Evolutionary conservation across 768 basidiomycete genomes (phyloP).

Genomic region (Podaxis carcinomalis): DNA sequence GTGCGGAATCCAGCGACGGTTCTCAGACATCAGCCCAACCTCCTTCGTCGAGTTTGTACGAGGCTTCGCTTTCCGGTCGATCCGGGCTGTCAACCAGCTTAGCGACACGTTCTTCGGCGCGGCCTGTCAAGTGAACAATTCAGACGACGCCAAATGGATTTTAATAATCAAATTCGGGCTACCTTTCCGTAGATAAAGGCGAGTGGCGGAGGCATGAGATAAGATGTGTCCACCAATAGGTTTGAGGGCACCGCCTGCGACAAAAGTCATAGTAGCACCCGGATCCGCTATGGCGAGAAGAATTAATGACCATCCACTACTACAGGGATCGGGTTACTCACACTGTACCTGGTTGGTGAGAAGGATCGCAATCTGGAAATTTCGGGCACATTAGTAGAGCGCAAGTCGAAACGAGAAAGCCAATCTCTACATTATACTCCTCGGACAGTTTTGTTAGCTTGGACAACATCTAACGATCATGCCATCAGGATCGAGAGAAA

Average conservation of each 20-base stretch:
- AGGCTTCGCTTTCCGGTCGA: constrained; percentile 85
- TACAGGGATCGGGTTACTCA: constrained; percentile 13
- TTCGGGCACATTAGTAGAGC: constrained; percentile 4
- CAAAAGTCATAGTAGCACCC: constrained; percentile 93
- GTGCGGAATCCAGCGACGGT: neutral
- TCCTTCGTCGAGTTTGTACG: constrained; percentile 88
- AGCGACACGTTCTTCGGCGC: constrained; percentile 87
- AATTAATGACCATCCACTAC: neutral
- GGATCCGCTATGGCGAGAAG: constrained; percentile 65
- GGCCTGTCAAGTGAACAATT: constrained; percentile 43
- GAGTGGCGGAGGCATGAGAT: constrained; percentile 85
- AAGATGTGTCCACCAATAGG: constrained; percentile 89
- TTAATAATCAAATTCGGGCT: constrained; percentile 10
- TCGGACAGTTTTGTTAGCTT: constrained; percentile 89
- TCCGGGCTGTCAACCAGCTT: constrained; percentile 90
- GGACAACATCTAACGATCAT: constrained; percentile 67
- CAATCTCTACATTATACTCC: constrained; percentile 68
- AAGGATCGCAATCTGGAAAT: constrained; percentile 70
- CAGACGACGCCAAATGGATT: neutral
- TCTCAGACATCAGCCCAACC: constrained; percentile 79
- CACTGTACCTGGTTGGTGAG: constrained; percentile 94
- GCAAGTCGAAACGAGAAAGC: neutral
- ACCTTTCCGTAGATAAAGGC: constrained; percentile 89
- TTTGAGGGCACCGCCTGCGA: constrained; percentile 89
- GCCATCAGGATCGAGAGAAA: neutral